phyloP scores from a whole-genome alignment of 257 asterid genomes.

The Forsythia suspensa region DNA sequence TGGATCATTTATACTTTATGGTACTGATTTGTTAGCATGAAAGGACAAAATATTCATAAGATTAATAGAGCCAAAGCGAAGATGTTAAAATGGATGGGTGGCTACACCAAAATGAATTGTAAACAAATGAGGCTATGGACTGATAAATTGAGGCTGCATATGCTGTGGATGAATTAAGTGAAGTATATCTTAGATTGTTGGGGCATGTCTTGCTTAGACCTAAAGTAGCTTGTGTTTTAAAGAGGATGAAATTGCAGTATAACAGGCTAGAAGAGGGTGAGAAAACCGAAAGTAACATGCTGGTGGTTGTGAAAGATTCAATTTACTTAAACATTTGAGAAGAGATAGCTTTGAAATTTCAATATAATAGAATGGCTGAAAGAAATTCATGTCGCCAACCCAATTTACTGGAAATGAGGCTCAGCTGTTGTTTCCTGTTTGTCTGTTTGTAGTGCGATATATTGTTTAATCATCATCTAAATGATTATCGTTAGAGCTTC shows the following conservation, averaged over 20 bases:
- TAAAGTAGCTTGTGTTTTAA: background rate
- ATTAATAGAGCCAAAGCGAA: background rate
- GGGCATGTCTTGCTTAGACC: background rate
- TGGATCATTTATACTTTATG: background rate
- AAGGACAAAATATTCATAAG: background rate
- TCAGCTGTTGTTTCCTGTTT: background rate
- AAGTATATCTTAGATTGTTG: background rate
- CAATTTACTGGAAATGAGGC: background rate
- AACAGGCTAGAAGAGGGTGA: background rate
- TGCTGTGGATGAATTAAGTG: background rate
- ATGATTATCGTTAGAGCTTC: slow-evolving; percentile 3
- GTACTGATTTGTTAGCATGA: background rate
- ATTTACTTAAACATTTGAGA: background rate
- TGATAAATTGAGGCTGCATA: background rate
- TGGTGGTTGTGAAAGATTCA: background rate
- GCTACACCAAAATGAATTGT: background rate
- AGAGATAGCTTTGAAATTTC: background rate
- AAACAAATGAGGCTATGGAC: background rate
- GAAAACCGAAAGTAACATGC: too few relatives aligned
- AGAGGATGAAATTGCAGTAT: background rate
- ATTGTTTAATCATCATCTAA: background rate
- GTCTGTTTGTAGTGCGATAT: slow-evolving; percentile 3
- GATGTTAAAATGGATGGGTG: background rate
- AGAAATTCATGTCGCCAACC: background rate
- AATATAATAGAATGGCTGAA: background rate